Evolutionary conservation across 169 alveolate genomes (phyloP), one percentile per base, ranked within the genome.

Genomic region (Besnoitia besnoiti): DNA sequence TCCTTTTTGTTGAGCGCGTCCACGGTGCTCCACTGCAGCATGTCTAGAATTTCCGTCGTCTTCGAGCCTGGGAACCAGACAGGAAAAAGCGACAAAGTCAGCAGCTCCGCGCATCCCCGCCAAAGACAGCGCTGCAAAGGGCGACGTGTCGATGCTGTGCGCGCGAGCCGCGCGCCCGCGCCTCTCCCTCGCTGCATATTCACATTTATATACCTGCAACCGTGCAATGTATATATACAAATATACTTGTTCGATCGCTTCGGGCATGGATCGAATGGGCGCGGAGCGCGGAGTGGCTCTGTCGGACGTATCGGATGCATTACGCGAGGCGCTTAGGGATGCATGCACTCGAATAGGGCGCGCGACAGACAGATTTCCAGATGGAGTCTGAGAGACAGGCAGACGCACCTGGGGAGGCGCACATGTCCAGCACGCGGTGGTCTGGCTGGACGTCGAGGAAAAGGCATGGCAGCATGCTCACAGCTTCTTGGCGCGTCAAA

Each of bases 381-480:
- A 8, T 49, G 55, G 14, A 8, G 5, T 49, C 24, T 8, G 55
- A 14, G 55, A 49, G 55, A 49, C n/a, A 51, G 47, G 27, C 24
- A 35, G 14, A 47, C 61, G 37, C 50, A 91, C 94, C 94, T 5
- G 99, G 99, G 24, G 98, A 98, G 44, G 99, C 98, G 90, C 99
- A 97, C 98, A 97, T 95, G 91, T 97, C 99, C 82, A 96, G 96
- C 51, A 97, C 90, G 51, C 89, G 92, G 73, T 93, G 95, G 46
- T 77, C 92, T 44, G 96, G 94, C 61, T 95, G 92, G 37, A 96
- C 96, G 59, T 94, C 96, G 77, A 97, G 90, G 76, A 97, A 94
- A 79, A 96, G 96, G 42, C 97, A 97, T 39, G 99, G 99, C 19
- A 97, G 82, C 99, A 97, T 97, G 82, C 97, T 92, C 27, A 97